These are phyloP conservation scores for Naganishia vaughanmartiniae DNA, from an alignment of 768 basidiomycete genomes.

Conservation along the genomic window DNA sequence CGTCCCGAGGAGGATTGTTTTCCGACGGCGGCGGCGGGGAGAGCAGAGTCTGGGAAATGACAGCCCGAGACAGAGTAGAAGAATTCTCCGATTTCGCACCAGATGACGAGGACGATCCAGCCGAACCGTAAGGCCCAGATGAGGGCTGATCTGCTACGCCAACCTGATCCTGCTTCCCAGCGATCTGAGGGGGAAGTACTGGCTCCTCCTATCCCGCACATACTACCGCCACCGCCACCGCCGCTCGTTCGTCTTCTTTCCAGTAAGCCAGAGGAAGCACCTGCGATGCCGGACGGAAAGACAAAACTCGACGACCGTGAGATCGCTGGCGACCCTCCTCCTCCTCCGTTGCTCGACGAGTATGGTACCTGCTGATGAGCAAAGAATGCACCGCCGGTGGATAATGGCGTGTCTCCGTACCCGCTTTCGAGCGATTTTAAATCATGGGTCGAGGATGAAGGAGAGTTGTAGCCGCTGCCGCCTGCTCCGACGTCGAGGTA, in stretches of 20 bases:
- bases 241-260: slow-evolving; percentile 6
- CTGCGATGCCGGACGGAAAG: slow-evolving; percentile 14
- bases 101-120: slow-evolving; percentile 67
- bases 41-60: slow-evolving; percentile 43
- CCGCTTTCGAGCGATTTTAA: slow-evolving; percentile 12
- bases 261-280: slow-evolving; percentile 11
- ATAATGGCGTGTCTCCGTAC: slow-evolving; percentile 1
- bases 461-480: no score
- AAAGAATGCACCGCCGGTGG: slow-evolving; percentile 15
- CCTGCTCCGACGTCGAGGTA: slow-evolving; percentile 17
- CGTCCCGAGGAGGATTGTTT: neutral
- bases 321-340: neutral
- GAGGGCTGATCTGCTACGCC: slow-evolving; percentile 27
- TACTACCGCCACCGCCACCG: neutral
- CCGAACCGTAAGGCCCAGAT: slow-evolving; percentile 45
- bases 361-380: slow-evolving; percentile 1
- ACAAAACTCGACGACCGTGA: slow-evolving; percentile 14
- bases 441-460: slow-evolving; percentile 10
- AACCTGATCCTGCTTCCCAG: slow-evolving; percentile 9
- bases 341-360: neutral
- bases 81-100: slow-evolving; percentile 65
- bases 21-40: slow-evolving; percentile 24
- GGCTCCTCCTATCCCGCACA: slow-evolving; percentile 10
- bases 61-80: slow-evolving; percentile 45
- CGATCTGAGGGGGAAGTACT: neutral